Evolutionary conservation across 805 yeast species (phyloP).

Genomic region (Yarrowia sp.): DNA sequence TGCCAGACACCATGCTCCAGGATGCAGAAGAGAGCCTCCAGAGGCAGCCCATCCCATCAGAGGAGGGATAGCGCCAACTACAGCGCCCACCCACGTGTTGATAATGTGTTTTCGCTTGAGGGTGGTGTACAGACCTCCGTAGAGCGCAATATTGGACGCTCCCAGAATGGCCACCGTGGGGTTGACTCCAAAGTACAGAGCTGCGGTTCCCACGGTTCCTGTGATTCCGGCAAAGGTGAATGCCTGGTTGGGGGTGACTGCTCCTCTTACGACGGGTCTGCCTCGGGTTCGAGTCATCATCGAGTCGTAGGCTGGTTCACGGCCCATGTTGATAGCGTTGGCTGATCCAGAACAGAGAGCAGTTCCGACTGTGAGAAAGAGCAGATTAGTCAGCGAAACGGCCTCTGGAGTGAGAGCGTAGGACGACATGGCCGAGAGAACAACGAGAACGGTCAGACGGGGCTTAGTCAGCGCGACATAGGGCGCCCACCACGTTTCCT

Average conservation of each 20-base stretch:
- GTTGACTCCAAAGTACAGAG: slow-evolving; percentile 82
- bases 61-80: slow-evolving; percentile 99
- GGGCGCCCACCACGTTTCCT: slow-evolving; percentile 33
- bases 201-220: slow-evolving; percentile 73
- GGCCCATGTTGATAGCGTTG: slow-evolving; percentile 94
- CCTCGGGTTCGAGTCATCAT: slow-evolving; percentile 86
- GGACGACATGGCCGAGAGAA: slow-evolving; percentile 89
- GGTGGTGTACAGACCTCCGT: slow-evolving; percentile 91
- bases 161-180: slow-evolving; percentile 86
- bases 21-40: slow-evolving; percentile 60
- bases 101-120: slow-evolving; percentile 82
- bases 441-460: slow-evolving; percentile 82
- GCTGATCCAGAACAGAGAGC: slow-evolving; percentile 91
- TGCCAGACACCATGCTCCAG: slow-evolving; percentile 96
- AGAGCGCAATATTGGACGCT: slow-evolving; percentile 75
- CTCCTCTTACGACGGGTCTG: slow-evolving; percentile 89
- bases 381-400: slow-evolving; percentile 71
- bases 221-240: slow-evolving; percentile 76
- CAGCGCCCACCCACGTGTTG: slow-evolving; percentile 98
- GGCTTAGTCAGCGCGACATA: slow-evolving; percentile 91
- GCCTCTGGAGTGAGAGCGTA: slow-evolving; percentile 90
- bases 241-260: slow-evolving; percentile 77
- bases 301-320: slow-evolving; percentile 90
- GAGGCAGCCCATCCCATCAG: slow-evolving; percentile 99
- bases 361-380: slow-evolving; percentile 83